A percentile compares a stretch with the other conserved stretches of the same genome.
Conservation (phyloP, 2,329 filamentous ascomycete genomes). For the Hypoxylon sp. region DNA sequence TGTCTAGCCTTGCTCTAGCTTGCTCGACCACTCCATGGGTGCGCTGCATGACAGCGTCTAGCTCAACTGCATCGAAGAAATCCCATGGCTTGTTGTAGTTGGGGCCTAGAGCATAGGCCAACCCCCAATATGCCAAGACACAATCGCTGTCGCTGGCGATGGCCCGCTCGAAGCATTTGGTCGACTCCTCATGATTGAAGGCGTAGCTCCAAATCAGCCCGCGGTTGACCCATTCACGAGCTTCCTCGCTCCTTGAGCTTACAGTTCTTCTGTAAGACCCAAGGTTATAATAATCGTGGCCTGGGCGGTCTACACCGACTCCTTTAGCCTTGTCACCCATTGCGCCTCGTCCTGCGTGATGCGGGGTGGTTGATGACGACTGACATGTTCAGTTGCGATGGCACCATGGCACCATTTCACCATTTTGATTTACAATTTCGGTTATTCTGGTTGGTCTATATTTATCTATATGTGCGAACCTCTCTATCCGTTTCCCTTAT, state of each 20-base stretch:
- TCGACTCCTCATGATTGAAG: conserved; percentile 83
- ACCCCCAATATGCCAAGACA: conserved; percentile 77
- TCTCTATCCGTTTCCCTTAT: neutral
- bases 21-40: conserved; percentile 63
- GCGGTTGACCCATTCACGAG: conserved; percentile 79
- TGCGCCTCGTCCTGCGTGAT: neutral
- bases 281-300: conserved; percentile 71
- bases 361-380: neutral
- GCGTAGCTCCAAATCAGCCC: conserved; percentile 81
- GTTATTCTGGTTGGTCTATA: neutral
- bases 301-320: neutral
- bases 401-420: neutral
- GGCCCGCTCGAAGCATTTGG: conserved; percentile 74
- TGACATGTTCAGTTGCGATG: conserved; percentile 4
- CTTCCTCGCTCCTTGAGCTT: conserved; percentile 64
- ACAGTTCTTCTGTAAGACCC: conserved; percentile 71
- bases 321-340: conserved; percentile 23
- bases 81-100: conserved; percentile 86
- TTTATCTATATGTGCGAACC: neutral
- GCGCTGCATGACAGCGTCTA: conserved; percentile 64
- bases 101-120: conserved; percentile 79
- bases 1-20: conserved; percentile 58
- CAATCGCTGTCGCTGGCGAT: conserved; percentile 68
- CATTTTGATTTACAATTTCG: neutral
- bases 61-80: conserved; percentile 75